Percentiles rank a stretch among this genome's conserved stretches.
phyloP scores from a whole-genome alignment of 2,329 filamentous ascomycete species.

The Xylaria sp. region DNA sequence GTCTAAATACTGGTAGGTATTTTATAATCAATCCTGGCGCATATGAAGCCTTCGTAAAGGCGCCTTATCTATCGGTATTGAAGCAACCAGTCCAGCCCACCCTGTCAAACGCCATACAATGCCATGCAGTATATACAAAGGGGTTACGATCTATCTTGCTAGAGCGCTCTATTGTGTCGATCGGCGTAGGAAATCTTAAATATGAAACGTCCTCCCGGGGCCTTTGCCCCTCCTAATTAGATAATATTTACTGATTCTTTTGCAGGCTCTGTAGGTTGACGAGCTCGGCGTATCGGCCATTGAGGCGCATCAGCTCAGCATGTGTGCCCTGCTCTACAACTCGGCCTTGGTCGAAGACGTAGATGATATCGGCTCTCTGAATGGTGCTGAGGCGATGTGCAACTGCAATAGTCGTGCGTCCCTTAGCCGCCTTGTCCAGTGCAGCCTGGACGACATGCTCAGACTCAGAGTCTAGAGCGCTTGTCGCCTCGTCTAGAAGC shows the following conservation, averaged over 20 bases:
- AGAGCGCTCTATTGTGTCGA: slow-evolving; percentile 1
- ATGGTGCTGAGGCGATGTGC: slow-evolving; percentile 93
- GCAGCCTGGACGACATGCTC: slow-evolving; percentile 86
- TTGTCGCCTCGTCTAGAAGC: slow-evolving; percentile 84
- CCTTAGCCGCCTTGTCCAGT: slow-evolving; percentile 83
- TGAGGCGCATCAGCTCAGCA: slow-evolving; percentile 73
- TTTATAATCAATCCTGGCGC: slow-evolving; percentile 2
- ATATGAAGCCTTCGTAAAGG: slow-evolving; percentile 2
- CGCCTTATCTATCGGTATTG: slow-evolving; percentile 8
- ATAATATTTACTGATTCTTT: slow-evolving; percentile 57
- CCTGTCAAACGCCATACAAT: slow-evolving; percentile 34
- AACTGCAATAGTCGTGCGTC: slow-evolving; percentile 91
- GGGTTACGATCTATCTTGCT: slow-evolving; percentile 15
- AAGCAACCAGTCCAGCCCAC: neutral
- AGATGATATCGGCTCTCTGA: slow-evolving; percentile 93
- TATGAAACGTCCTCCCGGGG: neutral
- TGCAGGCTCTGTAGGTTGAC: slow-evolving; percentile 84
- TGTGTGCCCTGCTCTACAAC: slow-evolving; percentile 90
- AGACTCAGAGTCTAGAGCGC: slow-evolving; percentile 78
- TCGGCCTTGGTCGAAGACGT: slow-evolving; percentile 91
- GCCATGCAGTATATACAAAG: slow-evolving; percentile 24
- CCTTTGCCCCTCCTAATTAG: neutral
- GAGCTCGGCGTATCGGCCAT: slow-evolving; percentile 80
- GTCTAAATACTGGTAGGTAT: neutral
- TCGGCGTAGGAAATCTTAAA: slow-evolving; percentile 14